Conservation (phyloP, 371 early-diverging fungal genomes). For the Zychaea mexicana region DNA sequence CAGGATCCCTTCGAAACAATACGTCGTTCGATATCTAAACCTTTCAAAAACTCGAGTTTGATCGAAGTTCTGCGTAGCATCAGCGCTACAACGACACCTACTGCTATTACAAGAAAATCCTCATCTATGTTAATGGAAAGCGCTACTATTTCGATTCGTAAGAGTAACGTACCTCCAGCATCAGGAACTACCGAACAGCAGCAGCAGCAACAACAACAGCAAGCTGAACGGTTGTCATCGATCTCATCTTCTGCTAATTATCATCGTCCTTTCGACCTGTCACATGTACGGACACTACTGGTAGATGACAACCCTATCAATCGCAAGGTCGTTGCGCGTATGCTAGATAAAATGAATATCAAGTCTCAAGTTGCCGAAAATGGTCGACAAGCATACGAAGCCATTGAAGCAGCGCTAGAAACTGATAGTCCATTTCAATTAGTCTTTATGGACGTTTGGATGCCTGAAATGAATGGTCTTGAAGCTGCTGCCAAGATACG, state of each 20-base stretch:
- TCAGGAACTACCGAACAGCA: not conserved
- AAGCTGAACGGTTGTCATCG: not conserved
- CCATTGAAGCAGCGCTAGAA: conserved; percentile 19
- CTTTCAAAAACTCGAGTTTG: conserved; percentile 18
- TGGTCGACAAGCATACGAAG: conserved; percentile 45
- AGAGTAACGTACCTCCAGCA: too few relatives aligned
- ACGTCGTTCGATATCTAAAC: conserved; percentile 3
- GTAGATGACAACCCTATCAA: conserved; percentile 63
- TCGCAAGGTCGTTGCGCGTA: conserved; percentile 45
- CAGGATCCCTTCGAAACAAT: conserved; percentile 2
- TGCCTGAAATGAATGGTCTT: conserved; percentile 60
- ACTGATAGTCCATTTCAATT: conserved; percentile 32
- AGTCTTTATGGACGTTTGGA: conserved; percentile 60
- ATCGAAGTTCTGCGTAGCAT: not conserved
- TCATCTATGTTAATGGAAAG: not conserved
- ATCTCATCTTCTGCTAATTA: not conserved
- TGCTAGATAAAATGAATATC: conserved; percentile 33
- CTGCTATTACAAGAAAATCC: not conserved
- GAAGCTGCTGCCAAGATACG: conserved; percentile 51
- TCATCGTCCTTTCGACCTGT: not conserved
- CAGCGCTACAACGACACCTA: not conserved
- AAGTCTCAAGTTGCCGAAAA: conserved; percentile 33
- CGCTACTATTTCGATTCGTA: too few relatives aligned
- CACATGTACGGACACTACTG: conserved; percentile 36
- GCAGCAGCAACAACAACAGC: not conserved